Percentiles rank a stretch among this genome's conserved stretches.
Evolutionary conservation across 2,329 filamentous ascomycete species (phyloP).

Genomic region (Annulohypoxylon truncatum): DNA sequence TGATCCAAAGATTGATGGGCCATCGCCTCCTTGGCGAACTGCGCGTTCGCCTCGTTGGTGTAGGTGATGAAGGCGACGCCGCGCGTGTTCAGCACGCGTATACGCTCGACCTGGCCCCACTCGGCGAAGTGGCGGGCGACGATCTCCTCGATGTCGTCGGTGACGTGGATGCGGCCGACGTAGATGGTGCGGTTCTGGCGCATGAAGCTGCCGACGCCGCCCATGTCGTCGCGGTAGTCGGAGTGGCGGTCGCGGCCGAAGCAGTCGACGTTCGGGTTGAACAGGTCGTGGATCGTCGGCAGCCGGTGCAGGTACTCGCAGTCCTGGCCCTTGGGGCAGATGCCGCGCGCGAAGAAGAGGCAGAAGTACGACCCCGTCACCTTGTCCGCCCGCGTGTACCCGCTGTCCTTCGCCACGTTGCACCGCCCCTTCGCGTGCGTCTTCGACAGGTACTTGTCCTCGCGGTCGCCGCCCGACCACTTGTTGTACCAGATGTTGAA

Average conservation of each 20-base stretch:
- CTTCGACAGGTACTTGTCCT: slow-evolving; percentile 89
- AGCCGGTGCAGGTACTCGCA: slow-evolving; percentile 94
- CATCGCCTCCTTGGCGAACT: slow-evolving; percentile 97
- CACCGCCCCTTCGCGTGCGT: slow-evolving; percentile 86
- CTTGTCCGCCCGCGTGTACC: slow-evolving; percentile 82
- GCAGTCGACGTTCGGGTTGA: slow-evolving; percentile 93
- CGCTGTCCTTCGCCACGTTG: slow-evolving; percentile 82
- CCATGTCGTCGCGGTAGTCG: slow-evolving; percentile 98
- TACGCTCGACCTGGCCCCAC: slow-evolving; percentile 93
- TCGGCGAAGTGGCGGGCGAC: slow-evolving; percentile 95
- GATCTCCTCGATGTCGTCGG: slow-evolving; percentile 96
- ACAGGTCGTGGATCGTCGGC: slow-evolving; percentile 87
- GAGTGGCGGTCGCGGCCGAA: slow-evolving; percentile 93
- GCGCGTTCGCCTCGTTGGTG: slow-evolving; percentile 85
- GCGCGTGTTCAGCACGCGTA: slow-evolving; percentile 85
- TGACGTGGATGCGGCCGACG: slow-evolving; percentile 92
- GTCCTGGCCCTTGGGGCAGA: slow-evolving; percentile 87
- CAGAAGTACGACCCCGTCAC: slow-evolving; percentile 90
- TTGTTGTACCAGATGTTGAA: slow-evolving; percentile 99
- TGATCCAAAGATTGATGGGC: slow-evolving; percentile 93
- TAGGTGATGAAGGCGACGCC: slow-evolving; percentile 98
- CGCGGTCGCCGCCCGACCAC: slow-evolving; percentile 94
- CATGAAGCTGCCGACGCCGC: slow-evolving; percentile 93
- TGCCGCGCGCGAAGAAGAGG: slow-evolving; percentile 86
- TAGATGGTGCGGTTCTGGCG: slow-evolving; percentile 95